These are phyloP conservation scores for Penicillium crustosum DNA, from an alignment of 2,329 filamentous ascomycete genomes.

Conservation along the genomic window DNA sequence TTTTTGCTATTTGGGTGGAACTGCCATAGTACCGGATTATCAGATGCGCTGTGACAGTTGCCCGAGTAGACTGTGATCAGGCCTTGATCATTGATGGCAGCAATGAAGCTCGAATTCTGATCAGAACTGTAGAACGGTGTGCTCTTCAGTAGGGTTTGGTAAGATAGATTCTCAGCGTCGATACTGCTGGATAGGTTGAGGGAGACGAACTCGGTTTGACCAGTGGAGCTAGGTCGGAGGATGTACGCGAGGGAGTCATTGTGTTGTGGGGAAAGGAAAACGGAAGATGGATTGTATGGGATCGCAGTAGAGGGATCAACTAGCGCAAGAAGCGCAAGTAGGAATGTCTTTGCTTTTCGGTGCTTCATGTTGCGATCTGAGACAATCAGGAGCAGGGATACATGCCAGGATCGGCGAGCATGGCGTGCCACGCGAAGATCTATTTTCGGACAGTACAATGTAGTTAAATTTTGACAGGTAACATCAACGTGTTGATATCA, in stretches of 20 bases:
- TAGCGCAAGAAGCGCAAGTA: conserved; percentile 21
- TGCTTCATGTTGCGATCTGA: conserved; percentile 24
- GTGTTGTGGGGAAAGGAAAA: conserved; percentile 58
- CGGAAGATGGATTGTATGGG: conserved; percentile 75
- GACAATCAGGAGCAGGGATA: conserved; percentile 24
- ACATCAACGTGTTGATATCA: neutral
- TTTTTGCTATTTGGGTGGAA: conserved; percentile 54
- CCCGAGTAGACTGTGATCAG: conserved; percentile 73
- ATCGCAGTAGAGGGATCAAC: conserved; percentile 46
- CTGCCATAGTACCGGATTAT: conserved; percentile 64
- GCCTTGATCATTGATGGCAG: conserved; percentile 66
- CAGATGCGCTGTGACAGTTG: conserved; percentile 60
- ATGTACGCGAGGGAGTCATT: conserved; percentile 65
- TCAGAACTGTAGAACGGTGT: conserved; percentile 39
- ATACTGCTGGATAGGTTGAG: conserved; percentile 65
- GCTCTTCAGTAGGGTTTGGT: conserved; percentile 29
- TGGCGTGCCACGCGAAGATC: conserved; percentile 22
- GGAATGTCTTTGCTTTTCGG: conserved; percentile 14
- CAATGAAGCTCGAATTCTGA: conserved; percentile 64
- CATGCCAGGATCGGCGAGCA: conserved; percentile 30
- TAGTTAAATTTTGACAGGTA: conserved; percentile 2
- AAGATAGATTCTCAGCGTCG: conserved; percentile 45
- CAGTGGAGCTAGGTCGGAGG: conserved; percentile 57
- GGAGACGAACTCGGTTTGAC: conserved; percentile 57
- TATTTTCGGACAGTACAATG: conserved; percentile 4